Evolutionary conservation across 2,329 filamentous ascomycete species (phyloP).

Genomic region (Penicillium aurantiogriseum): DNA sequence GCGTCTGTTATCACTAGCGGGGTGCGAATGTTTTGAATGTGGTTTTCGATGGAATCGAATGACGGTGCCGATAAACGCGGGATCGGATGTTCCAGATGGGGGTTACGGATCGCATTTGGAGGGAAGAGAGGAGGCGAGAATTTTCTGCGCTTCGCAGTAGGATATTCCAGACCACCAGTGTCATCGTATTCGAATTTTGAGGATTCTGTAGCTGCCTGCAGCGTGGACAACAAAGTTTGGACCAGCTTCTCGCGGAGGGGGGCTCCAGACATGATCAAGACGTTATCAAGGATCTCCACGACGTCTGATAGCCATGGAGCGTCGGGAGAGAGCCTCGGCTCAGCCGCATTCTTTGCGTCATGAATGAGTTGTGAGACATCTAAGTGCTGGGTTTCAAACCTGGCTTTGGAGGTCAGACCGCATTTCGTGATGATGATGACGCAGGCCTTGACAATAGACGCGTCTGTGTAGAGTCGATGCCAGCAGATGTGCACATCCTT

Average conservation of each 20-base stretch:
- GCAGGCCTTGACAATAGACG: slow-evolving; percentile 50
- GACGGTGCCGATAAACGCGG: slow-evolving; percentile 48
- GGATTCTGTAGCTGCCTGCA: slow-evolving; percentile 26
- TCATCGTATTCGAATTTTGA: slow-evolving; percentile 6
- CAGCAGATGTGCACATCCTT: slow-evolving; percentile 56
- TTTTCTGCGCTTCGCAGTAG: slow-evolving; percentile 33
- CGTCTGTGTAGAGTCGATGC: slow-evolving; percentile 59
- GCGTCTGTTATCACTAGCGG: slow-evolving; percentile 70
- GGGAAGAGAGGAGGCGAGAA: slow-evolving; percentile 35
- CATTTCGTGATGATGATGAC: slow-evolving; percentile 29
- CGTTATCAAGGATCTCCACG: slow-evolving; percentile 69
- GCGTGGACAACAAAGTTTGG: slow-evolving; percentile 35
- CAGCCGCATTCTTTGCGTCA: slow-evolving; percentile 11
- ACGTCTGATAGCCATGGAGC: slow-evolving; percentile 55
- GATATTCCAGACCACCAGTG: not conserved
- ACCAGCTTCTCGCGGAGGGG: slow-evolving; percentile 53
- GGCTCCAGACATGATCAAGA: slow-evolving; percentile 71
- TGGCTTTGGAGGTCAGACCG: slow-evolving; percentile 11
- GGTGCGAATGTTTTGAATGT: slow-evolving; percentile 51
- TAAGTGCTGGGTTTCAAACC: slow-evolving; percentile 1
- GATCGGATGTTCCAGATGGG: slow-evolving; percentile 38
- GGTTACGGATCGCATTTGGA: slow-evolving; percentile 32
- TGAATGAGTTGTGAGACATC: slow-evolving; percentile 15
- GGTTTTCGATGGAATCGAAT: slow-evolving; percentile 60
- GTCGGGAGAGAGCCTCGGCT: slow-evolving; percentile 20